These are phyloP conservation scores for Coemansia sp. DNA, from an alignment of 192 early-diverging fungal genomes.

Conservation along the genomic window DNA sequence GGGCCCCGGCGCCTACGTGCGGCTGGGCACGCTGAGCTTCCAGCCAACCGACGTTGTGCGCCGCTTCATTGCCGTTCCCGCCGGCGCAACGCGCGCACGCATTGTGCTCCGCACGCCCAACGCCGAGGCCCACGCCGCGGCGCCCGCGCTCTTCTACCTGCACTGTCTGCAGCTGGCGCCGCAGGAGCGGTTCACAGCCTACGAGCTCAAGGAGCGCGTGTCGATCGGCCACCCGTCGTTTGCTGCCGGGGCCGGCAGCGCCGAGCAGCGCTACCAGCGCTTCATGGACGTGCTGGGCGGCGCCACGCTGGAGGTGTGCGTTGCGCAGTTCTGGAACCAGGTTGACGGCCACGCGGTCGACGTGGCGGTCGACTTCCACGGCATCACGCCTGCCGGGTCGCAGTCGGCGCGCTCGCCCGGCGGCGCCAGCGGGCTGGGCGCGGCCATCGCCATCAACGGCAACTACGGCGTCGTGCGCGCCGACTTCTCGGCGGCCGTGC, in stretches of 20 bases:
- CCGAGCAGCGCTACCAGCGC: slow-evolving; percentile 56
- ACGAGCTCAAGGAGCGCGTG: slow-evolving; percentile 61
- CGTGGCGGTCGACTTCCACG: slow-evolving; percentile 77
- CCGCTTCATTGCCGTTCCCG: slow-evolving; percentile 79
- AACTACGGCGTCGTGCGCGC: slow-evolving; percentile 63
- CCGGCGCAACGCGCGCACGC: slow-evolving; percentile 75
- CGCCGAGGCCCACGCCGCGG: slow-evolving; percentile 22
- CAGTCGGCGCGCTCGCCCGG: slow-evolving; percentile 40
- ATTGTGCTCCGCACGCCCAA: slow-evolving; percentile 46
- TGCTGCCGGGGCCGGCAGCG: slow-evolving; percentile 59
- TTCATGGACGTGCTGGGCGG: slow-evolving; percentile 67
- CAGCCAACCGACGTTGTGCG: slow-evolving; percentile 77
- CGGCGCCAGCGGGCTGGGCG: slow-evolving; percentile 8
- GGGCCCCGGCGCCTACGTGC: slow-evolving; percentile 50
- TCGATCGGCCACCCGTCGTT: slow-evolving; percentile 63
- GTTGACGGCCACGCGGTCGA: slow-evolving; percentile 68
- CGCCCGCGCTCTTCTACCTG: slow-evolving; percentile 68
- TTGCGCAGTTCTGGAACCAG: slow-evolving; percentile 91
- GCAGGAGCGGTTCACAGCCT: slow-evolving; percentile 62
- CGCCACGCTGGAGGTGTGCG: slow-evolving; percentile 73
- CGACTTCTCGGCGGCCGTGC: slow-evolving; percentile 68
- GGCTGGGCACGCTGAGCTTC: slow-evolving; percentile 64
- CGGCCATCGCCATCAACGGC: slow-evolving; percentile 45
- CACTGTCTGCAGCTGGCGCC: slow-evolving; percentile 76
- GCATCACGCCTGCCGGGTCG: slow-evolving; percentile 58